Conservation (phyloP, 2,329 filamentous ascomycete species). For the Rhinocladiella mackenziei region DNA sequence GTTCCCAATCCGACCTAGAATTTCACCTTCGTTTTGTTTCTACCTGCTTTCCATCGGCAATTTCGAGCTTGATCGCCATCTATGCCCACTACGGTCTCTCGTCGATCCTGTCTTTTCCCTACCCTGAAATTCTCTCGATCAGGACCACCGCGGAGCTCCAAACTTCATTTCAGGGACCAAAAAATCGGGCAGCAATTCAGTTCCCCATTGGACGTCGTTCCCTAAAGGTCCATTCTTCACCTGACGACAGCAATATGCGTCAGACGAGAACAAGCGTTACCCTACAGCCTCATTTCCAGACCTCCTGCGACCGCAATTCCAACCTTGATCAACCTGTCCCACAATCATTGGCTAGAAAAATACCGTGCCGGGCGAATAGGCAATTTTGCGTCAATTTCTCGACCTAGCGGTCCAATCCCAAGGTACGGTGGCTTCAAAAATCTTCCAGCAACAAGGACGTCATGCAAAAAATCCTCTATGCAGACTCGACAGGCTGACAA, state of each 20-base stretch:
- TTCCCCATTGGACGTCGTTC: neutral
- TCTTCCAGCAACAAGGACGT: constrained; percentile 15
- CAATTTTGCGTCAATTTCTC: constrained; percentile 15
- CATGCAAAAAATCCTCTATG: constrained; percentile 11
- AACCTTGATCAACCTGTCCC: constrained; percentile 26
- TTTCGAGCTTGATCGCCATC: constrained; percentile 2
- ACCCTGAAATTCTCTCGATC: neutral
- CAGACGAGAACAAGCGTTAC: constrained; percentile 20
- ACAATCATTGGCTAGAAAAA: constrained; percentile 25
- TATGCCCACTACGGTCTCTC: neutral
- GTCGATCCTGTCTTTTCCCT: constrained; percentile 6
- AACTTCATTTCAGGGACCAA: neutral
- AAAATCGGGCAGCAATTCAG: constrained; percentile 4
- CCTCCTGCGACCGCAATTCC: constrained; percentile 24
- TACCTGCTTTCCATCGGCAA: constrained; percentile 7
- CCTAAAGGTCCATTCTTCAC: constrained; percentile 8
- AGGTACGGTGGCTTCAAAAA: constrained; percentile 12
- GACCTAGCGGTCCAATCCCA: constrained; percentile 13
- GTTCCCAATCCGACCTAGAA: too few species aligned
- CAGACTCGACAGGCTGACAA: constrained; percentile 21
- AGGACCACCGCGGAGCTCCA: neutral
- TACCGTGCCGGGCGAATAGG: constrained; percentile 30
- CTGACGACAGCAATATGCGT: constrained; percentile 28
- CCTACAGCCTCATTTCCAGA: constrained; percentile 28
- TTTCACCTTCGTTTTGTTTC: constrained; percentile 7